These are phyloP conservation scores for Dipteronia dyeriana DNA, from an alignment of 345 rosid genomes.

Conservation along the genomic window DNA sequence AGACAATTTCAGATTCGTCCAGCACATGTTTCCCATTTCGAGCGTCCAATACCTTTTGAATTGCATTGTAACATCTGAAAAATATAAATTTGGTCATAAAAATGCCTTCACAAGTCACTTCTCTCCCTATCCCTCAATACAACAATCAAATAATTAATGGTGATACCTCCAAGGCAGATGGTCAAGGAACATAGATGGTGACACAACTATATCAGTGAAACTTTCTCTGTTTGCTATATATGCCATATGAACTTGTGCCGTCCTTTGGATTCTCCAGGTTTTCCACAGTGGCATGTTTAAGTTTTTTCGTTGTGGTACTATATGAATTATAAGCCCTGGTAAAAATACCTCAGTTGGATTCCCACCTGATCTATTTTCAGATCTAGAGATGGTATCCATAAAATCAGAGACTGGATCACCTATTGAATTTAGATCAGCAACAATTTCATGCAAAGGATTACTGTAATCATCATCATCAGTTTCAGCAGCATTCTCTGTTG, in stretches of 20 bases:
- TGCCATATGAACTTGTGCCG: conserved; percentile 47
- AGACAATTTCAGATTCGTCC: conserved; percentile 36
- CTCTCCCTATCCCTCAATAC: not conserved
- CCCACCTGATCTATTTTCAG: conserved; percentile 30
- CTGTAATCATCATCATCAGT: conserved; percentile 25
- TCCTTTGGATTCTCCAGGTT: conserved; percentile 49
- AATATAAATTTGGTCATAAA: not conserved
- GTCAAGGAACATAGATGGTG: conserved; percentile 88
- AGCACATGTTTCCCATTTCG: conserved; percentile 28
- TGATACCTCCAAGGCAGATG: conserved; percentile 96
- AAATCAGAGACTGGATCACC: conserved; percentile 64
- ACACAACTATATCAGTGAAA: conserved; percentile 74
- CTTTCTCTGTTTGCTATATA: conserved; percentile 63
- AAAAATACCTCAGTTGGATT: conserved; percentile 70
- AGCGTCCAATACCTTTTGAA: conserved; percentile 65
- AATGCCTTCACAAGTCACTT: not conserved
- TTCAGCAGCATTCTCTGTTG: conserved; percentile 18
- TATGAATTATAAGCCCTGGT: conserved; percentile 76
- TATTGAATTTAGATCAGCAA: conserved; percentile 15
- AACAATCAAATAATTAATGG: not conserved
- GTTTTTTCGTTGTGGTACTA: conserved; percentile 49
- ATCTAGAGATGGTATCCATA: conserved; percentile 54
- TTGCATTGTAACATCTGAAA: conserved; percentile 64
- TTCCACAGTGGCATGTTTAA: conserved; percentile 49
- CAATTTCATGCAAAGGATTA: conserved; percentile 31